Percentiles rank a stretch among this genome's conserved stretches.
phyloP scores from a whole-genome alignment of 192 early-diverging fungal genomes.

The Backusella westeae region DNA sequence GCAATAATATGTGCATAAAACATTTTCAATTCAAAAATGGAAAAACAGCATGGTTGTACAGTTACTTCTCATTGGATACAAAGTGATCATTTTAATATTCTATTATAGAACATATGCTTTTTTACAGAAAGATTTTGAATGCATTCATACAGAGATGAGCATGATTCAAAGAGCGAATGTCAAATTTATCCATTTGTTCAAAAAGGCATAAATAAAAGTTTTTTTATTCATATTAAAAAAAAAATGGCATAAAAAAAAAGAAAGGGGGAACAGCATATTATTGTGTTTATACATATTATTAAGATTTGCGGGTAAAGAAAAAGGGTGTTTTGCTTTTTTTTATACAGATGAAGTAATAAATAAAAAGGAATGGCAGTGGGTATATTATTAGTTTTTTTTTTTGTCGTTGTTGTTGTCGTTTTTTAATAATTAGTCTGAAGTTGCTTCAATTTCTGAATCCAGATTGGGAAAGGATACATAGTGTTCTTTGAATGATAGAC shows the following conservation, averaged over 20 bases:
- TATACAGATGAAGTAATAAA: not conserved
- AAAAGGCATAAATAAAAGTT: not conserved
- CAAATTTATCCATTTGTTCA: not conserved
- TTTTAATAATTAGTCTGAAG: not conserved
- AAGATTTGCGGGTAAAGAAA: slow-evolving; percentile 1
- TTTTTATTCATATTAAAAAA: not conserved
- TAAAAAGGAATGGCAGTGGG: not conserved
- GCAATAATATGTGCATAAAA: not conserved
- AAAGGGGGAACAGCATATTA: not conserved
- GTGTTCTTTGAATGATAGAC: not conserved
- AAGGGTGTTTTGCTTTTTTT: not conserved
- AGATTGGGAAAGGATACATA: not conserved
- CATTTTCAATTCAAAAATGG: not conserved
- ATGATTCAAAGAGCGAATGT: not conserved
- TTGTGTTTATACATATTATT: not conserved
- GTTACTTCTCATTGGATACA: not conserved
- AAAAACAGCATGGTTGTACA: not conserved
- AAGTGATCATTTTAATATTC: not conserved
- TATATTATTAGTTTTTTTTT: not conserved
- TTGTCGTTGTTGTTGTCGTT: not conserved
- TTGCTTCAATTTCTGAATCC: not conserved
- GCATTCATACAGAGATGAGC: not conserved
- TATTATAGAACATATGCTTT: not conserved
- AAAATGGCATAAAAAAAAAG: not conserved
- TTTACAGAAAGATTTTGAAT: not conserved